A percentile compares a stretch with the other conserved stretches of the same genome.
phyloP scores from a whole-genome alignment of 2,329 filamentous ascomycete species.

The Nannizziopsis barbatae region DNA sequence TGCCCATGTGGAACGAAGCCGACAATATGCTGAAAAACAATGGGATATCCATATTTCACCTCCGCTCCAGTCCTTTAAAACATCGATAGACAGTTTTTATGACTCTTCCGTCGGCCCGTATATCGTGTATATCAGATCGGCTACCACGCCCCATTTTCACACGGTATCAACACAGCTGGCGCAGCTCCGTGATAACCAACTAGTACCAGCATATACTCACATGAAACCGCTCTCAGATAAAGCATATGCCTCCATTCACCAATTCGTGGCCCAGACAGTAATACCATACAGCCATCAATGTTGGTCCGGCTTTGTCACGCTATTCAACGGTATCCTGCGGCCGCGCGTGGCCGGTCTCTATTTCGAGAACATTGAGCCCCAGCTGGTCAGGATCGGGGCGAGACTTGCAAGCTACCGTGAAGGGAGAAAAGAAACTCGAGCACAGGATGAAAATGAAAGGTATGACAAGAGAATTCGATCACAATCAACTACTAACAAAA shows the following conservation, averaged over 20 bases:
- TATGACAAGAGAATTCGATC: slow-evolving; percentile 16
- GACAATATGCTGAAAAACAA: slow-evolving; percentile 54
- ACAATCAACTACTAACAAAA: neutral
- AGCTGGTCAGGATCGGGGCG: slow-evolving; percentile 83
- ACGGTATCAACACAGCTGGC: slow-evolving; percentile 51
- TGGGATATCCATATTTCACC: slow-evolving; percentile 74
- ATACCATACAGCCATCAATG: slow-evolving; percentile 61
- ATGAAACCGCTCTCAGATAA: slow-evolving; percentile 61
- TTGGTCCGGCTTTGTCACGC: slow-evolving; percentile 57
- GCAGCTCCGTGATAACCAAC: slow-evolving; percentile 58
- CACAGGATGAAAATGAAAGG: slow-evolving; percentile 45
- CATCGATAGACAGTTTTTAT: slow-evolving; percentile 44
- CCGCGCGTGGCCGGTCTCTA: slow-evolving; percentile 72
- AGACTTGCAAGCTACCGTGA: slow-evolving; percentile 58
- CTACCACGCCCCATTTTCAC: slow-evolving; percentile 61
- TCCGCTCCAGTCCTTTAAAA: slow-evolving; percentile 54
- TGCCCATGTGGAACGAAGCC: slow-evolving; percentile 57
- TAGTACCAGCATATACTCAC: slow-evolving; percentile 66
- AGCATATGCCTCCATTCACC: slow-evolving; percentile 54
- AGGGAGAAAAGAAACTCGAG: slow-evolving; percentile 51
- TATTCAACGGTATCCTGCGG: slow-evolving; percentile 68
- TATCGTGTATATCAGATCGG: slow-evolving; percentile 49
- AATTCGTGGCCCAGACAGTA: slow-evolving; percentile 57
- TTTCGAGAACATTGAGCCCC: slow-evolving; percentile 85
- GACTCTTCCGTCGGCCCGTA: slow-evolving; percentile 61